These are phyloP conservation scores for Cryptococcus maquisensis DNA, from an alignment of 1,284 basidiomycete species.

Conservation along the genomic window DNA sequence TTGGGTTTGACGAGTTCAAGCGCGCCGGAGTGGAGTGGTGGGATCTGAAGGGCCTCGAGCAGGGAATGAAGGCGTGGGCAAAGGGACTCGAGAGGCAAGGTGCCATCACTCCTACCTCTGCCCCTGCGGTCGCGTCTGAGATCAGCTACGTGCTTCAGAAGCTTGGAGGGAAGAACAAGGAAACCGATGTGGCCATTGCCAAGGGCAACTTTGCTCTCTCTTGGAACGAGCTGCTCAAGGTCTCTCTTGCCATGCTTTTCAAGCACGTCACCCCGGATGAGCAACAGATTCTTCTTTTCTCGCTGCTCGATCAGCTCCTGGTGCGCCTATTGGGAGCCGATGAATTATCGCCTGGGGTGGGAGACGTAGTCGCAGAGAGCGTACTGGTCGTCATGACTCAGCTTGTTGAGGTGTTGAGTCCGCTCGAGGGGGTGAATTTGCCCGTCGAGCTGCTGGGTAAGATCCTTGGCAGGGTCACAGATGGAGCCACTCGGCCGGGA, in stretches of 20 bases:
- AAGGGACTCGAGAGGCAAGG: slow-evolving; percentile 65
- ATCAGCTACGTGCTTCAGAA: slow-evolving; percentile 71
- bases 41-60: slow-evolving; percentile 66
- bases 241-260: slow-evolving; percentile 78
- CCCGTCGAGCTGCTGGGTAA: slow-evolving; percentile 74
- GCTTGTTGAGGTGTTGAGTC: slow-evolving; percentile 62
- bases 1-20: slow-evolving; percentile 72
- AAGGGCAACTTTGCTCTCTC: slow-evolving; percentile 67
- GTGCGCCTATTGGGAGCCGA: slow-evolving; percentile 44
- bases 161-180: slow-evolving; percentile 79
- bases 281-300: slow-evolving; percentile 80
- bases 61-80: slow-evolving; percentile 61
- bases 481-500: slow-evolving; percentile 71
- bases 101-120: slow-evolving; percentile 53
- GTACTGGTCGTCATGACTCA: slow-evolving; percentile 78
- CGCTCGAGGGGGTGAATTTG: slow-evolving; percentile 60
- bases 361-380: slow-evolving; percentile 74
- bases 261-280: slow-evolving; percentile 70
- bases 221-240: slow-evolving; percentile 77
- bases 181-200: slow-evolving; percentile 70
- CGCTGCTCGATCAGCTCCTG: slow-evolving; percentile 70
- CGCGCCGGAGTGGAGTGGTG: slow-evolving; percentile 68
- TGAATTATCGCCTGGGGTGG: slow-evolving; percentile 65
- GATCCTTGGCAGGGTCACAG: slow-evolving; percentile 71
- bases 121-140: slow-evolving; percentile 61